Conservation (phyloP, 768 basidiomycete species). For the Favolaschia claudopus region DNA sequence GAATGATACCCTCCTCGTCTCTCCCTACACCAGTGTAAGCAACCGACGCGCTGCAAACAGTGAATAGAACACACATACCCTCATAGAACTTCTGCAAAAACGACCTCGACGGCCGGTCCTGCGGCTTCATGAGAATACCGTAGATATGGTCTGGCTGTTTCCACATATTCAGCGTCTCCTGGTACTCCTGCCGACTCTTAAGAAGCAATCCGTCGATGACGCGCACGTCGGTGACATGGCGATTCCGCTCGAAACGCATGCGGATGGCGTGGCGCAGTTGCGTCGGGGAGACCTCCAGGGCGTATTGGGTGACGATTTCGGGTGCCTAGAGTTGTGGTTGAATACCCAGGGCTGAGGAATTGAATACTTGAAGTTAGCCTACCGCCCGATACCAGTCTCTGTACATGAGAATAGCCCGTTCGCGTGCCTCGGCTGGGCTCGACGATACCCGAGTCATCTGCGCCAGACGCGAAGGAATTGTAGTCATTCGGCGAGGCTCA, state of each 20-base stretch:
- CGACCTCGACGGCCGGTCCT: slow-evolving; percentile 54
- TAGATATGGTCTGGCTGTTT: slow-evolving; percentile 85
- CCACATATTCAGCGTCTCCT: slow-evolving; percentile 96
- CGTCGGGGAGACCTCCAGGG: slow-evolving; percentile 79
- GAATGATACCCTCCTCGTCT: slow-evolving; percentile 75
- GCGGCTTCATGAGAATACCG: slow-evolving; percentile 68
- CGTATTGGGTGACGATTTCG: slow-evolving; percentile 84
- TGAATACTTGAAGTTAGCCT: slow-evolving; percentile 39
- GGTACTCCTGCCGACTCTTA: slow-evolving; percentile 87
- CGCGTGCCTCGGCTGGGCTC: slow-evolving; percentile 65
- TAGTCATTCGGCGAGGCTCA: slow-evolving; percentile 68
- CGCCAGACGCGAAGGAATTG: slow-evolving; percentile 91
- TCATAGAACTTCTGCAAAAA: slow-evolving; percentile 89
- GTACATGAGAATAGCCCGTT: slow-evolving; percentile 80
- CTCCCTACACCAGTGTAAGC: slow-evolving; percentile 54
- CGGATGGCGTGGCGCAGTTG: slow-evolving; percentile 85
- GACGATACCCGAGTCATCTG: slow-evolving; percentile 68
- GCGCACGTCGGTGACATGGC: slow-evolving; percentile 79
- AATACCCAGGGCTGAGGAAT: slow-evolving; percentile 5
- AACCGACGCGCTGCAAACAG: not conserved
- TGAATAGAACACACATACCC: slow-evolving; percentile 59
- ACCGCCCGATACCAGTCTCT: slow-evolving; percentile 94
- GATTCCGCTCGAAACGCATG: slow-evolving; percentile 86
- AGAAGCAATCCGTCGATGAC: slow-evolving; percentile 87
- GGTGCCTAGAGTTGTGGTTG: slow-evolving; percentile 80